Evolutionary conservation across 176 grass and related monocot species (phyloP).

Genomic region (Aegilops sharonensis): DNA sequence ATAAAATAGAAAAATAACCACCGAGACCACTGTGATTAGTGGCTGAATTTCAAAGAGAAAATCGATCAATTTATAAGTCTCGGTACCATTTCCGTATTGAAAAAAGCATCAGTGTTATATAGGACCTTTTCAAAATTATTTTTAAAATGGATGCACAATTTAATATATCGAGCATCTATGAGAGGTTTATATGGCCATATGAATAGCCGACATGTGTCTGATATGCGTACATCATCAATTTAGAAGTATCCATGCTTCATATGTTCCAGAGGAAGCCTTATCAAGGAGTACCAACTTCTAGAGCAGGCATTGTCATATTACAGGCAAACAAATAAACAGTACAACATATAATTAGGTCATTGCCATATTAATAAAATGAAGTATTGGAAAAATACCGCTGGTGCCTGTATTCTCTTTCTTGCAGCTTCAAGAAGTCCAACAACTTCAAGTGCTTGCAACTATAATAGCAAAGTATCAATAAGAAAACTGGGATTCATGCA

Average conservation of each 20-base stretch:
- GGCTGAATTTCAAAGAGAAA: neutral
- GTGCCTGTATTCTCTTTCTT: constrained; percentile 27
- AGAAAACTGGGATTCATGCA: neutral
- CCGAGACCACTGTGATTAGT: neutral
- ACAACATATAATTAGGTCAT: constrained; percentile 2
- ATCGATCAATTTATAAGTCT: constrained; percentile 1
- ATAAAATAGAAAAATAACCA: neutral
- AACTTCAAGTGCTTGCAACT: constrained; percentile 76
- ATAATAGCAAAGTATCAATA: constrained; percentile 18
- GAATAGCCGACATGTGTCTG: constrained; percentile 8
- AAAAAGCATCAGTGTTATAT: neutral
- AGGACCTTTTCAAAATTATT: constrained; percentile 24
- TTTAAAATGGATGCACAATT: constrained; percentile 33
- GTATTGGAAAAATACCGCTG: constrained; percentile 47
- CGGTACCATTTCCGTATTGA: neutral
- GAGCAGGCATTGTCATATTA: constrained; percentile 27
- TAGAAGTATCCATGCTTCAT: constrained; percentile 42
- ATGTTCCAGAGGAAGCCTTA: constrained; percentile 36
- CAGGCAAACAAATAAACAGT: constrained; percentile 3
- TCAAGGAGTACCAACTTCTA: constrained; percentile 39
- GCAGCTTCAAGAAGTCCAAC: constrained; percentile 54
- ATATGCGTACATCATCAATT: constrained; percentile 24
- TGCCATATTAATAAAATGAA: constrained; percentile 19
- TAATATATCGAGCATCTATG: constrained; percentile 19
- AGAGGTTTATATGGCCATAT: constrained; percentile 18